These are phyloP conservation scores for Sphenostylis stenocarpa DNA, from an alignment of 306 rosid genomes.

Conservation along the genomic window DNA sequence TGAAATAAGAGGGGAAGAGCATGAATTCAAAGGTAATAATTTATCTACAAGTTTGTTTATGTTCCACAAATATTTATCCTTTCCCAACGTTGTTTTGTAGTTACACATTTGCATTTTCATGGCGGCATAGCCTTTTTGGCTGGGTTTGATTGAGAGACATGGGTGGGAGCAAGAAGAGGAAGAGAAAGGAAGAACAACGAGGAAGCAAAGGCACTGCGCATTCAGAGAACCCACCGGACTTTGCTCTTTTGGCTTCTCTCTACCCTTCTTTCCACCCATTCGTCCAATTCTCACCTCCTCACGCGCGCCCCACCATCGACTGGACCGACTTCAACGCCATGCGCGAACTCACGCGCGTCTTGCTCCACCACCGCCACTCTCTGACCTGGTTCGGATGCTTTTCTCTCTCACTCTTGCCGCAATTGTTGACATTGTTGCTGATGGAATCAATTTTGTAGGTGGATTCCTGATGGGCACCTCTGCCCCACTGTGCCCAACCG, in stretches of 20 bases:
- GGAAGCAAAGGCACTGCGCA: slow-evolving; percentile 65
- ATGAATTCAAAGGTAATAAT: too few species aligned
- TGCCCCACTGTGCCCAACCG: slow-evolving; percentile 95
- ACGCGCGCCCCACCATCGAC: slow-evolving; percentile 47
- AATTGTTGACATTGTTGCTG: background rate
- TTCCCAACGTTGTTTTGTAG: too few species aligned
- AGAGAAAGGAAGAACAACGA: slow-evolving; percentile 18
- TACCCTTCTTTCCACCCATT: slow-evolving; percentile 72
- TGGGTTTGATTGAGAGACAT: background rate
- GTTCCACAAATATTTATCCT: too few species aligned
- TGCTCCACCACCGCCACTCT: slow-evolving; percentile 41
- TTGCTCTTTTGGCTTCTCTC: slow-evolving; percentile 68
- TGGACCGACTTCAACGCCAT: slow-evolving; percentile 92
- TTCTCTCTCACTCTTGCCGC: background rate
- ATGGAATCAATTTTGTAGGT: slow-evolving; percentile 49
- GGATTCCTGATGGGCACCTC: slow-evolving; percentile 96
- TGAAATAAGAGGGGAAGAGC: too few species aligned
- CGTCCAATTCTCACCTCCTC: slow-evolving; percentile 35
- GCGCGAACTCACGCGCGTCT: slow-evolving; percentile 61
- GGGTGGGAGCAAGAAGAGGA: slow-evolving; percentile 47
- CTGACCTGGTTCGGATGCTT: slow-evolving; percentile 28
- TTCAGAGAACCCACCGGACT: slow-evolving; percentile 78
- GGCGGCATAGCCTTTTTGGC: too few species aligned
- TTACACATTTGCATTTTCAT: too few species aligned
- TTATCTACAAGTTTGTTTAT: too few species aligned